Base-by-base conservation (phyloP, 1,139 yeast genomes). In the Geotrichum macrosporum region DNA sequence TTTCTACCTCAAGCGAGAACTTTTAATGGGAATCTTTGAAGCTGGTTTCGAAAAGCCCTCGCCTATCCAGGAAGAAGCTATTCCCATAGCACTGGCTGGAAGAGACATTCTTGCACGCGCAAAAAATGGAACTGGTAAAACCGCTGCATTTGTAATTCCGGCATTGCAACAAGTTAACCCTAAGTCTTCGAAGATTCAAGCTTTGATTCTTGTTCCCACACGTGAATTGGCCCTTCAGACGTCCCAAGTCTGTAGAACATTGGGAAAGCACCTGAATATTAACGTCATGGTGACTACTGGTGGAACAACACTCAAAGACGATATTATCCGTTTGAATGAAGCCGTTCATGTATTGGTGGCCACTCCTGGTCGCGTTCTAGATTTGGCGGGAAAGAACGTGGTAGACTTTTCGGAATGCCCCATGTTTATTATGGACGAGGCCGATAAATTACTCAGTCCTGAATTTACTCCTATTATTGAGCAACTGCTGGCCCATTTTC, bases 281-380 rank as follows among this genome's bases (percentile, higher is more conserved):
- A 85, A 89, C 65, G 88, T 94, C 66, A 92, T 94, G 97, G 97
- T 92, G 51, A 85, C 97, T 66, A 92, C 98, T 15, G 99, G 99
- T 69, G 99, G 99, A 64, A 94, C 98, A 41, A 80, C 85, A 50
- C 75, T 92, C 58, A 81, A 85, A 68, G 98, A 92, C 69, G 99
- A 92, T 70, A 89, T 92, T 61, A 70, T 92, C 62, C 84, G 98
- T 74, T 76, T 92, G 61, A 79, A 84, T 62, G 97, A 92, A 47
- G 84, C 95, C 5, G 96, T 88, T 32, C 96, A 88, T 66, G 78
- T 88, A 41, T 71, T 88, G 52, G 96, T 88, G 37, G 96, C 95
- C 55, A 88, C 96, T 42, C 96, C 96, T 3, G 99, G 99, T 60
- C 82, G 99, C 74, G 92, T 92, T 36, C 77, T 92, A 55, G 99